Evolutionary conservation across 257 asterid genomes (phyloP), one percentile per base, ranked within the genome.

Genomic region (Fraxinus cuspidata): DNA sequence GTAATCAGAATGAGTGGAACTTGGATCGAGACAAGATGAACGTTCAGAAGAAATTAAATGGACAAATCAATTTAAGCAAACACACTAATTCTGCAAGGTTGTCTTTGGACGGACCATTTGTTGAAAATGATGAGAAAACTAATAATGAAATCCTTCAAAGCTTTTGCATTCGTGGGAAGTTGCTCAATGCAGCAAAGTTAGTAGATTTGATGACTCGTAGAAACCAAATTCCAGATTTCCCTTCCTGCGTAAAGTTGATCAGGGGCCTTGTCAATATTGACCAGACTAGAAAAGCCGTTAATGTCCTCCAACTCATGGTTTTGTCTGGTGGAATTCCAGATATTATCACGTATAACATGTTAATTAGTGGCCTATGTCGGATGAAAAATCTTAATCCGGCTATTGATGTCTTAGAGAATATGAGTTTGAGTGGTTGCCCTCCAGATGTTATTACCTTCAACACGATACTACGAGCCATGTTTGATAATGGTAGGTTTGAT

Each of bases 281-380:
- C 70, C 86, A 58, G 69, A 75, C 84, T 0, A 89, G 79, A 77
- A 89, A 82, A 85, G 98, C 97, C 25, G 87, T 74, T n/a, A 84
- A 74, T 81, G 88, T 91, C 77, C 90, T 94, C 68, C 89, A 86
- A 21, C 66, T 89, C 73, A 88, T 92, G 96, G 91, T 94, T 53
- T 87, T 92, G 96, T 88, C 94, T 12, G 98, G 98, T 78, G 97
- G 97, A 70, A 72, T 89, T 75, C 98, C 96, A 19, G 97, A 92
- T 77, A 76, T 86, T 68, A 94, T 94, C 72, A 92, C 98, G 9
- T 92, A 92, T 74, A 94, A 94, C 88, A 92, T 92, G 97, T 72
- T 94, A 67, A 84, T 94, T 72, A 89, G 98, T 70, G 90, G 97
- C 74, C 80, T 92, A 73, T 92, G 98, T 85, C 84, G 88, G 85